phyloP scores from a whole-genome alignment of 192 early-diverging fungal species.

The Linnemannia schmuckeri region DNA sequence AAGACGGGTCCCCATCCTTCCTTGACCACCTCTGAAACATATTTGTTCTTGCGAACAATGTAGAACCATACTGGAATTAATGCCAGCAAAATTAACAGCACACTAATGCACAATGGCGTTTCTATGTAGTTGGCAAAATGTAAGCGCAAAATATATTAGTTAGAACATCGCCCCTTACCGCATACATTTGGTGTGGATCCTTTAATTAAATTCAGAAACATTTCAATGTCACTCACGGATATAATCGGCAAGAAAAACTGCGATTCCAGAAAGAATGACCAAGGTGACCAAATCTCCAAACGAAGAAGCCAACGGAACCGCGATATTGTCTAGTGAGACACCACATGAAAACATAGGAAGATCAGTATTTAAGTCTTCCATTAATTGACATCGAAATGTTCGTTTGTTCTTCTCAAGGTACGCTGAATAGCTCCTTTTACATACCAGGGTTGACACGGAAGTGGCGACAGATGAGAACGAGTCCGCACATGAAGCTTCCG shows the following conservation, averaged over 20 bases:
- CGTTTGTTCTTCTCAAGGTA: background rate
- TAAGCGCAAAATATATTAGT: background rate
- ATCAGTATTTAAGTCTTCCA: background rate
- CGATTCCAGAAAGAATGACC: slow-evolving; percentile 68
- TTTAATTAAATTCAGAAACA: background rate
- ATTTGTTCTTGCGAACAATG: slow-evolving; percentile 71
- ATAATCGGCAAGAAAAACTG: slow-evolving; percentile 60
- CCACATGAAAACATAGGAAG: background rate
- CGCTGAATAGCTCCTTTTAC: background rate
- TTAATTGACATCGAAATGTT: background rate
- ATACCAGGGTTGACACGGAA: slow-evolving; percentile 82
- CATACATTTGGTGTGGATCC: background rate
- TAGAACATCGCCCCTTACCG: background rate
- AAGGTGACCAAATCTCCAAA: slow-evolving; percentile 82
- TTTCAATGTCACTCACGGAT: slow-evolving; percentile 60
- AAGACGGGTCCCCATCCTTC: slow-evolving; percentile 85
- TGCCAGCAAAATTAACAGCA: slow-evolving; percentile 54
- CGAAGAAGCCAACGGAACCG: slow-evolving; percentile 80
- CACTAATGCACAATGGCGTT: slow-evolving; percentile 54
- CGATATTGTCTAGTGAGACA: slow-evolving; percentile 73
- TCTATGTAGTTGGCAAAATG: slow-evolving; percentile 27
- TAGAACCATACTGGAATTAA: slow-evolving; percentile 64
- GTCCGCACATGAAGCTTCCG: slow-evolving; percentile 76
- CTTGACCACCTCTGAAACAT: slow-evolving; percentile 73
- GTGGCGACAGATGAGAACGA: slow-evolving; percentile 73